These are phyloP conservation scores for Aspergillus terreus DNA, from an alignment of 2,329 filamentous ascomycete species.

Conservation along the genomic window DNA sequence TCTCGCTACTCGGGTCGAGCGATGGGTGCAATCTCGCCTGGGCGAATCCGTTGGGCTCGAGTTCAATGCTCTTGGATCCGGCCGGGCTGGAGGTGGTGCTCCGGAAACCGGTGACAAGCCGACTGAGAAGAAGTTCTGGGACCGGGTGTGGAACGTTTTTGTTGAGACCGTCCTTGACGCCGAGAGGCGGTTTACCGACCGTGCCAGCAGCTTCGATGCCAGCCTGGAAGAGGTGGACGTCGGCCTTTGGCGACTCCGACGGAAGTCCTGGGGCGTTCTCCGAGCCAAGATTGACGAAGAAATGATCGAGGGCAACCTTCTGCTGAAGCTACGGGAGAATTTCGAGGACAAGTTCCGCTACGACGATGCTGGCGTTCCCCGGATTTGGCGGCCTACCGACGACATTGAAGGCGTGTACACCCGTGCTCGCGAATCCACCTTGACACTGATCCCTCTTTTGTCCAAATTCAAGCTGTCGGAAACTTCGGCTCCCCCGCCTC, in stretches of 20 bases:
- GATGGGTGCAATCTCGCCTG: slow-evolving; percentile 86
- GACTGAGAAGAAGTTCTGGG: slow-evolving; percentile 85
- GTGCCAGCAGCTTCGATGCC: slow-evolving; percentile 90
- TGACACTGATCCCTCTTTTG: slow-evolving; percentile 84
- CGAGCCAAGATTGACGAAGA: slow-evolving; percentile 92
- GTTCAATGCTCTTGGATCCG: slow-evolving; percentile 93
- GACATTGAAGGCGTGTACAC: slow-evolving; percentile 97
- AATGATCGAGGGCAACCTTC: slow-evolving; percentile 93
- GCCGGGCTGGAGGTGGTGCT: slow-evolving; percentile 75
- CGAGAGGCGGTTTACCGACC: slow-evolving; percentile 77
- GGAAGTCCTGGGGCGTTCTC: slow-evolving; percentile 92
- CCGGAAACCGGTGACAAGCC: slow-evolving; percentile 74
- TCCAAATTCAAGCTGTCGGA: slow-evolving; percentile 75
- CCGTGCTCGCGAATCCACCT: slow-evolving; percentile 83
- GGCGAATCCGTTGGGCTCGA: slow-evolving; percentile 85
- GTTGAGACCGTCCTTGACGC: slow-evolving; percentile 78
- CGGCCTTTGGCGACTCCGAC: slow-evolving; percentile 84
- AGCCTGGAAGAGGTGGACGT: slow-evolving; percentile 87
- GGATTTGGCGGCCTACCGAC: slow-evolving; percentile 94
- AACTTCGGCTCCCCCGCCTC: slow-evolving; percentile 73
- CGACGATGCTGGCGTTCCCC: slow-evolving; percentile 86
- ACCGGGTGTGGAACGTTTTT: slow-evolving; percentile 88
- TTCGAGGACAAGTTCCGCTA: slow-evolving; percentile 99
- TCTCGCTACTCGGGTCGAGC: slow-evolving; percentile 82
- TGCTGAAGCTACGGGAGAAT: slow-evolving; percentile 93